Base-by-base conservation (phyloP, 768 basidiomycete genomes). In the Kwoniella dendrophila region DNA sequence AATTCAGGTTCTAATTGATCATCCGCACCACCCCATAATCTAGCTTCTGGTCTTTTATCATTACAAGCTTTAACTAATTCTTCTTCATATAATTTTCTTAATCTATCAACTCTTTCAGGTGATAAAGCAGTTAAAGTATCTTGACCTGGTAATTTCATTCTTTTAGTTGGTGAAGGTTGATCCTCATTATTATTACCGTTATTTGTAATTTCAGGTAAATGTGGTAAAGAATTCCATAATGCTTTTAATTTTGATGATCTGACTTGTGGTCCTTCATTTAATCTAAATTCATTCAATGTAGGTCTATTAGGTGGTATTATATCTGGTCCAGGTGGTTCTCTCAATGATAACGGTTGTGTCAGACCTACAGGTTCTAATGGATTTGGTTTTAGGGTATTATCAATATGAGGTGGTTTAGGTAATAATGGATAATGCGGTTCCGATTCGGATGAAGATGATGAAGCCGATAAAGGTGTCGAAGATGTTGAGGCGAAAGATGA, bases 1-100 rank as follows among this genome's bases (percentile, higher is more conserved):
- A 51, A 52, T 22, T 74, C 66, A 2, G 75, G 75, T 40, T 75
- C 73, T 30, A 30, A 12, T 20, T 67, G 41, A 51, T 78, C 72
- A 56, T 77, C 77, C 26, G 72, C 63, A 6, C 72, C 74, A 33
- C 77, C 77, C 77, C 77, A 78, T 52, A 78, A 62, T 41, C 72
- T 67, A 32, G 77, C 77, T 30, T 71, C 66, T 16, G 76, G 73
- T 58, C 76, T 51, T 11, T 72, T 65, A 60, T 73, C 68, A 41
- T 59, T 69, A 64, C 75, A 75, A 51, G 77, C 63, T n/a, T 67
- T 81, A 59, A 88, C 80, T 41, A 96, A 80, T 75, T 95, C 92
- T 68, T 85, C 84, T 68, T 89, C 86, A 80, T 95, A 95, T 79
- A 86, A 83, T 48, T 82, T 84, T 70, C 86, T 82, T 68, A 90